Evolutionary conservation across 1,139 yeast species (phyloP), one percentile per base, ranked within the genome.

Genomic region (Yamadazyma oceani): DNA sequence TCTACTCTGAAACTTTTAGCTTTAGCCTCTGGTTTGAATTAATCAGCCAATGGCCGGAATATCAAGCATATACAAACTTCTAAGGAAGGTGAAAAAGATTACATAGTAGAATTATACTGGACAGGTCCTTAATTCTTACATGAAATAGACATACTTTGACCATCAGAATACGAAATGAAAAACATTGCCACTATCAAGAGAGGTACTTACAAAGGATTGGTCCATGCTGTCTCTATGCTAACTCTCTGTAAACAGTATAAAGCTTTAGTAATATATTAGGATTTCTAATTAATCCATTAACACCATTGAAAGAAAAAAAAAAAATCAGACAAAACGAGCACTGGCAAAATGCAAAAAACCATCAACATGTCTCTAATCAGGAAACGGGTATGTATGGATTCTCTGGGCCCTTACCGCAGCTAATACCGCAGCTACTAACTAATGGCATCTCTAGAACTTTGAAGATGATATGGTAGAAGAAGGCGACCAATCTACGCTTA

Each of bases 11-110:
- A 88, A 56, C 99, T 78, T 46, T 75, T 78, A 34, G 78, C 61
- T 60, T 85, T 89, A 31, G 78, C 78, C 45, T 71, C 73, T 41
- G 88, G 61, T 1, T 89, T 87, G 31, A 67, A 65, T 17, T 35
- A 48, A 5, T 38, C 31, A 2, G 96, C 92, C 35, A 85, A 46
- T 9, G 97, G 98, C 49, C 74, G 73, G 45, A 92, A 75, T 2
- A 88, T 55, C 35, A 79, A 71, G 56, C 90, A 90, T 97, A 92
- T 90, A 51, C 80, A 92, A 90, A 61, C 92, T 98, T 52, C 99
- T 80, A 49, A 82, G 70, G 57, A 92, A 92, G 0, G 96, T 86
- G 73, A 92, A 90, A 51, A 89, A 83, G 31, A 92, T 63, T 69
- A 92, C 86, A 63, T 86, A 84, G 58, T 78, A 89, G 26, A 72